Percentiles rank a stretch among this genome's conserved stretches.
Conservation (phyloP, 441 rosid species). For the Bruguiera hainesii region DNA sequence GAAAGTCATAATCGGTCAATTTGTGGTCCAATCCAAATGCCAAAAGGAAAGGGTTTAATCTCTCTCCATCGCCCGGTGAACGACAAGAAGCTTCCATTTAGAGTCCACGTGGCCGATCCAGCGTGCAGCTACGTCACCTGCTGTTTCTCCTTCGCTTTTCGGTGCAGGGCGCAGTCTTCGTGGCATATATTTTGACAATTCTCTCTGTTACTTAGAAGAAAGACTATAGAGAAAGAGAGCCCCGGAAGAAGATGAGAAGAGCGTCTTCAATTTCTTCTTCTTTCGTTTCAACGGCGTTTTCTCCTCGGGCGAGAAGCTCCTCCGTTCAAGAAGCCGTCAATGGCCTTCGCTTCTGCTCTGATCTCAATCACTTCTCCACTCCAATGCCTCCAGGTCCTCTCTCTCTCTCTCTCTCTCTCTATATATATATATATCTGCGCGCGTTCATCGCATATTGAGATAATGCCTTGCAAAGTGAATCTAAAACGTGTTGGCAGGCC, state of each 20-base stretch:
- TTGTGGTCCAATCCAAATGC: too few relatives aligned
- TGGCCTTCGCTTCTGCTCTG: slow-evolving; percentile 36
- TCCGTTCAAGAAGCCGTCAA: slow-evolving; percentile 19
- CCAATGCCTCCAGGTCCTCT: slow-evolving; percentile 39
- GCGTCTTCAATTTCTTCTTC: slow-evolving; percentile 34
- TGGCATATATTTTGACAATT: not conserved
- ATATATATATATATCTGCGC: too few relatives aligned
- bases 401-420: slow-evolving; percentile 7
- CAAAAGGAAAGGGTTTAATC: too few relatives aligned
- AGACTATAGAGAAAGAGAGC: not conserved
- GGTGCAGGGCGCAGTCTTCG: too few relatives aligned
- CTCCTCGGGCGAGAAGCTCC: slow-evolving; percentile 22
- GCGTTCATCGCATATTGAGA: not conserved
- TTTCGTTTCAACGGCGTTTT: slow-evolving; percentile 23
- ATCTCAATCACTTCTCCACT: slow-evolving; percentile 22
- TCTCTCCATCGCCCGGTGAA: too few relatives aligned
- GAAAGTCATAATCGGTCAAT: too few relatives aligned
- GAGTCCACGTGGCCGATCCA: too few relatives aligned
- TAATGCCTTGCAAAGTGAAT: not conserved
- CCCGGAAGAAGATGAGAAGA: slow-evolving; percentile 26
- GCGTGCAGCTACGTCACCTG: too few relatives aligned
- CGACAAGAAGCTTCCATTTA: too few relatives aligned
- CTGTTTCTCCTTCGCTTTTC: too few relatives aligned
- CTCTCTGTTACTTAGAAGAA: not conserved
- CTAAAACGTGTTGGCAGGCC: not conserved